Percentiles rank a stretch among this genome's conserved stretches.
These are phyloP conservation scores for Lepiota brunneoincarnata DNA, from an alignment of 768 basidiomycete genomes.

Conservation along the genomic window DNA sequence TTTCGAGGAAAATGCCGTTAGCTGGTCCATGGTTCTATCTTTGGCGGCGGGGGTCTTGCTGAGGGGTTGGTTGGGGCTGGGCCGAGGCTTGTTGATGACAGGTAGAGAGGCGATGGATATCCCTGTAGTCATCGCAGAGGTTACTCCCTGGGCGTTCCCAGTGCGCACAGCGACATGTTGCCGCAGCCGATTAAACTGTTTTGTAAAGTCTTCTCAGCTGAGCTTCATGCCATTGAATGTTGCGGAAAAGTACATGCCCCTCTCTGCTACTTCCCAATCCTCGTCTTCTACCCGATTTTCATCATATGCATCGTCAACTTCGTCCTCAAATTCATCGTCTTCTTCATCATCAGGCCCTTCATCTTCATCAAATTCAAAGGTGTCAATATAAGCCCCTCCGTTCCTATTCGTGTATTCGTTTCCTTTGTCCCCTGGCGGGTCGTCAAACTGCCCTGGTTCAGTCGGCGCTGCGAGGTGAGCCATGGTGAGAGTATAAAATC, in stretches of 20 bases:
- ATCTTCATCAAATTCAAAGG: slow-evolving; percentile 35
- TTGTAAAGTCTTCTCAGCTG: slow-evolving; percentile 81
- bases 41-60: slow-evolving; percentile 31
- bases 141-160: slow-evolving; percentile 60
- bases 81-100: slow-evolving; percentile 65
- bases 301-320: slow-evolving; percentile 47
- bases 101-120: slow-evolving; percentile 61
- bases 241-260: slow-evolving; percentile 48
- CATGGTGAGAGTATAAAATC: slow-evolving; percentile 18
- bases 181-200: slow-evolving; percentile 92
- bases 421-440: slow-evolving; percentile 39
- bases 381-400: slow-evolving; percentile 44
- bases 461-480: slow-evolving; percentile 26
- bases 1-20: slow-evolving; percentile 64
- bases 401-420: slow-evolving; percentile 17
- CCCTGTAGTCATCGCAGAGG: slow-evolving; percentile 48
- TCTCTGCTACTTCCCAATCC: slow-evolving; percentile 84
- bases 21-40: slow-evolving; percentile 67
- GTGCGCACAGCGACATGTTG: slow-evolving; percentile 87
- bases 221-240: neutral
- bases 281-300: slow-evolving; percentile 76
- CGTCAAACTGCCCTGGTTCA: slow-evolving; percentile 61
- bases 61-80: slow-evolving; percentile 22
- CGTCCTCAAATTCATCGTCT: slow-evolving; percentile 23
- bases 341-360: slow-evolving; percentile 36